Evolutionary conservation across 2,329 filamentous ascomycete genomes (phyloP).

Genomic region (Ascomycota sp.): DNA sequence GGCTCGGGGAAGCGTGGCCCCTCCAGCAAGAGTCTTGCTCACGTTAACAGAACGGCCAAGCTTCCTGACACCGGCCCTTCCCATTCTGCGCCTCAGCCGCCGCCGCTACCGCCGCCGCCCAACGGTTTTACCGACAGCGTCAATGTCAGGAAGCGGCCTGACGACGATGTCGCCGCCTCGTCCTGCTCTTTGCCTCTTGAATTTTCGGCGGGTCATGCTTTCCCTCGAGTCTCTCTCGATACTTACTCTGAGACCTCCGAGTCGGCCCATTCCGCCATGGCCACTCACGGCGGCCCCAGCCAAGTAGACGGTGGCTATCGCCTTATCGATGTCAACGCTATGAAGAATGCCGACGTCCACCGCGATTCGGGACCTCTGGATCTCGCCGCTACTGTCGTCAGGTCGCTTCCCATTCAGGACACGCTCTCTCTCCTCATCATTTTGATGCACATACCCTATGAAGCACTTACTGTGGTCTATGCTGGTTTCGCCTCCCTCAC

Average conservation of each 20-base stretch:
- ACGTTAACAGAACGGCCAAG: conserved; percentile 19
- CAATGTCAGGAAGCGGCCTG: conserved; percentile 3
- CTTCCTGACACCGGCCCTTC: conserved; percentile 12
- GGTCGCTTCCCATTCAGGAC: conserved; percentile 77
- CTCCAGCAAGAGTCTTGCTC: conserved; percentile 24
- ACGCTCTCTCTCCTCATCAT: conserved; percentile 94
- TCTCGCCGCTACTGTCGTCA: conserved; percentile 68
- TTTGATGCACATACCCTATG: conserved; percentile 75
- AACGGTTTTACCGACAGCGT: conserved; percentile 14
- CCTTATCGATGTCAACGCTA: conserved; percentile 49
- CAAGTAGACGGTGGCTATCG: conserved; percentile 31
- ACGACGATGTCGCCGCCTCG: conserved; percentile 5
- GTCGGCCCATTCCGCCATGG: conserved; percentile 21
- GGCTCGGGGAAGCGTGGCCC: conserved; percentile 24
- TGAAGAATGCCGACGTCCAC: conserved; percentile 47
- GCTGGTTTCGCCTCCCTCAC: conserved; percentile 83
- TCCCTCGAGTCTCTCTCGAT: conserved; percentile 28
- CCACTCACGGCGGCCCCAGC: conserved; percentile 8
- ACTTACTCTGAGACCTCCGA: conserved; percentile 34
- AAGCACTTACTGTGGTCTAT: conserved; percentile 75
- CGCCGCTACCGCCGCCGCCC: conserved; percentile 6
- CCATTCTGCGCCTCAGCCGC: conserved; percentile 11
- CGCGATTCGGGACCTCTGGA: conserved; percentile 54
- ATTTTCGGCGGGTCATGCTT: conserved; percentile 18
- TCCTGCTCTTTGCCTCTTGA: conserved; percentile 12